phyloP scores from a whole-genome alignment of 768 basidiomycete species.

The Suillus clintonianus region DNA sequence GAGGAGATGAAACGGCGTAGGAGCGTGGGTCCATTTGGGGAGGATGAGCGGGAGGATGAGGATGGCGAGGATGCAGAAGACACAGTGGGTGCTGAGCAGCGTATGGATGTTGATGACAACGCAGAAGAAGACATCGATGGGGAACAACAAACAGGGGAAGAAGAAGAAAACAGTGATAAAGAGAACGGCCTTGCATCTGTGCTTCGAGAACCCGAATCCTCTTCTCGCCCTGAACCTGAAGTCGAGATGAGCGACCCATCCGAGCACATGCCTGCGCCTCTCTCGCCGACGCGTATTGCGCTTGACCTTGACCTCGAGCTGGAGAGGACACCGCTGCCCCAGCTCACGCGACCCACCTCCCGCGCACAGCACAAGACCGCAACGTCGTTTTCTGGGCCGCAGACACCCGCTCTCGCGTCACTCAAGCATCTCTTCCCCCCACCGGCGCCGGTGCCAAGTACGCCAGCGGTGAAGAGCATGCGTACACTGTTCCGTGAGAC shows the following conservation, averaged over 20 bases:
- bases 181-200: constrained; percentile 10
- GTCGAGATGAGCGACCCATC: constrained; percentile 12
- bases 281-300: neutral
- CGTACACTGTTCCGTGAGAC: constrained; percentile 32
- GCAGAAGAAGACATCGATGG: constrained; percentile 15
- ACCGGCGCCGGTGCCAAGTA: constrained; percentile 15
- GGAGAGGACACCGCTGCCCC: constrained; percentile 7
- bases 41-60: constrained; percentile 30
- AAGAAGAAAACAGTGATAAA: constrained; percentile 10
- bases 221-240: neutral
- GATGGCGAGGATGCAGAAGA: constrained; percentile 48
- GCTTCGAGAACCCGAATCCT: neutral
- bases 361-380: neutral
- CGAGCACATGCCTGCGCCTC: constrained; percentile 10
- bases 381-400: neutral
- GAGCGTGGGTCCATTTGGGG: constrained; percentile 20
- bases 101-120: constrained; percentile 40
- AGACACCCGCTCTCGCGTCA: constrained; percentile 31
- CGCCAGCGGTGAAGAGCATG: constrained; percentile 29
- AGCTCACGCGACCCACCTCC: neutral
- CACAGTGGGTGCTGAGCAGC: constrained; percentile 31
- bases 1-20: constrained; percentile 36
- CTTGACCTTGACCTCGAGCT: constrained; percentile 1
- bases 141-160: neutral
- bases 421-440: constrained; percentile 33